phyloP scores from a whole-genome alignment of 306 rosid genomes.

The Dalbergia oliveri region DNA sequence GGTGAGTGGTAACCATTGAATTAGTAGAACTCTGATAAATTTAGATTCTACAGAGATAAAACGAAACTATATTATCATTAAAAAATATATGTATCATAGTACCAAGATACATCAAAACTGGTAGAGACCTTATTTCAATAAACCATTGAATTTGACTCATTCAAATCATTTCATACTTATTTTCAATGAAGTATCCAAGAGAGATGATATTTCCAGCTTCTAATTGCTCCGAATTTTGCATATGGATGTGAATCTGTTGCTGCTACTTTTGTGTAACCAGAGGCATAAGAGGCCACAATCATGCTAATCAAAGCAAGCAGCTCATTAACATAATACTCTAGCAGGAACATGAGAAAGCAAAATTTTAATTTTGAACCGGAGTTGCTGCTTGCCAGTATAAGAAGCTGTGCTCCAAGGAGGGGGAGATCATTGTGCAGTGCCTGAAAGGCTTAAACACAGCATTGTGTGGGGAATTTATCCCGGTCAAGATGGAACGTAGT shows the following conservation, averaged over 20 bases:
- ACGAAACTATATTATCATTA: neutral
- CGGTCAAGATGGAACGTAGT: neutral
- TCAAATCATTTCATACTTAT: slow-evolving; percentile 1
- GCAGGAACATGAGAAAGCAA: slow-evolving; percentile 24
- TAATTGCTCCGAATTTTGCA: slow-evolving; percentile 2
- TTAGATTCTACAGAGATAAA: neutral
- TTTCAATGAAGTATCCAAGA: neutral
- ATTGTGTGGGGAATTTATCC: slow-evolving; percentile 9
- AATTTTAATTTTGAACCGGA: slow-evolving; percentile 10
- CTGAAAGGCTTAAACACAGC: slow-evolving; percentile 14
- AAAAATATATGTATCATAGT: neutral
- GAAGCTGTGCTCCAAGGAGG: slow-evolving; percentile 25
- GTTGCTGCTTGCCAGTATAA: slow-evolving; percentile 1
- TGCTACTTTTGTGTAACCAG: slow-evolving; percentile 1
- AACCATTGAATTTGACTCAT: neutral
- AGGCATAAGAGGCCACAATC: slow-evolving; percentile 11
- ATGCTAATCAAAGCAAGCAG: slow-evolving; percentile 7
- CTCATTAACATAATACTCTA: neutral
- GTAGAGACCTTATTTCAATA: neutral
- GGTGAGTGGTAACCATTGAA: neutral
- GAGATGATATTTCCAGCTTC: slow-evolving; percentile 17
- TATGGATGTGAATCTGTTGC: slow-evolving; percentile 9
- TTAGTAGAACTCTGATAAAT: neutral
- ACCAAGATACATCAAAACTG: slow-evolving; percentile 10
- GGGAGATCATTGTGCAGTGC: neutral